Evolutionary conservation across 2,329 filamentous ascomycete species (phyloP).

Genomic region (Huntiella decipiens): DNA sequence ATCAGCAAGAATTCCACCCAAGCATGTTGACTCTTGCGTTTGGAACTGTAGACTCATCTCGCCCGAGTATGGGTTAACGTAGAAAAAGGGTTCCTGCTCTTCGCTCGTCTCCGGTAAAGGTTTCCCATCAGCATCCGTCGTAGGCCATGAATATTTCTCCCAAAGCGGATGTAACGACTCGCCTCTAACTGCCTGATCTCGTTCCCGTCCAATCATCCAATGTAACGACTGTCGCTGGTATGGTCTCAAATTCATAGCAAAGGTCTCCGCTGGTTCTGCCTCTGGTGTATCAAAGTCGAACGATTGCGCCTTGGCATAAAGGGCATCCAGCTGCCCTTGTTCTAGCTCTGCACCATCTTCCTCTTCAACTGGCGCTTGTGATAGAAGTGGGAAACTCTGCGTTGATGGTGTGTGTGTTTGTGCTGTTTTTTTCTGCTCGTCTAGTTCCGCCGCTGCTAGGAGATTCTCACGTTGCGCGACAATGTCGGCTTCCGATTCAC

Average conservation of each 20-base stretch:
- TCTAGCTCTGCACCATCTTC: constrained; percentile 86
- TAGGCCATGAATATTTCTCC: constrained; percentile 88
- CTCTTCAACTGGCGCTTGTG: constrained; percentile 32
- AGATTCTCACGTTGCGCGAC: constrained; percentile 70
- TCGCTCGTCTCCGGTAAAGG: constrained; percentile 42
- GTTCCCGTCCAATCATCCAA: constrained; percentile 95
- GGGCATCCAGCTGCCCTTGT: constrained; percentile 79
- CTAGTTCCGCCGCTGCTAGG: constrained; percentile 70
- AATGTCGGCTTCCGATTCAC: constrained; percentile 15
- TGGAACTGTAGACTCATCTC: constrained; percentile 86
- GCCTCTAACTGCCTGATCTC: constrained; percentile 48
- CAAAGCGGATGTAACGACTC: constrained; percentile 89
- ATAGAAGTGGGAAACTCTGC: neutral
- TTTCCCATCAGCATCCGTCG: constrained; percentile 70
- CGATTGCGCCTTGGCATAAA: constrained; percentile 91
- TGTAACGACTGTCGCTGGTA: constrained; percentile 91
- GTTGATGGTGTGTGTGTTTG: neutral
- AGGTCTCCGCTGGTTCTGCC: constrained; percentile 64
- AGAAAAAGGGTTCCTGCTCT: constrained; percentile 42
- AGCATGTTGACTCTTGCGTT: constrained; percentile 79
- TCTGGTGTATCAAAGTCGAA: constrained; percentile 89
- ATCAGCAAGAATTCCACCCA: constrained; percentile 84
- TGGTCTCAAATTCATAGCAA: constrained; percentile 64
- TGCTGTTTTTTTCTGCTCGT: constrained; percentile 41
- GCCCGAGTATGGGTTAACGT: constrained; percentile 92